phyloP scores from a whole-genome alignment of 768 basidiomycete genomes.

The Chalciporus chontae region DNA sequence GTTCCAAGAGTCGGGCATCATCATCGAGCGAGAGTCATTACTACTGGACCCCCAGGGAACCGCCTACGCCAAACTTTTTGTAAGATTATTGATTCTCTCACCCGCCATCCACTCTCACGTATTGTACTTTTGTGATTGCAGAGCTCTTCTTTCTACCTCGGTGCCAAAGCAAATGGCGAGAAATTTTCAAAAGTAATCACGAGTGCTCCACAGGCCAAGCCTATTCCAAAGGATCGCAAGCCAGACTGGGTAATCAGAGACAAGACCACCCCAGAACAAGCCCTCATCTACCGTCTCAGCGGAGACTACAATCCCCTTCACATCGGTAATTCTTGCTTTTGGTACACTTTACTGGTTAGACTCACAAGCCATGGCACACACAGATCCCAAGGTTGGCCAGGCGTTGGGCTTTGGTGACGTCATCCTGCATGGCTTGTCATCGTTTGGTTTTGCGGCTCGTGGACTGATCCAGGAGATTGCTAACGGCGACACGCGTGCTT shows the following conservation, averaged over 20 bases:
- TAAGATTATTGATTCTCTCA: conserved; percentile 25
- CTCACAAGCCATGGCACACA: not conserved
- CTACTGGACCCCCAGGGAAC: conserved; percentile 62
- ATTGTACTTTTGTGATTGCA: conserved; percentile 18
- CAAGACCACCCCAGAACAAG: conserved; percentile 62
- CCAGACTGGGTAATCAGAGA: conserved; percentile 62
- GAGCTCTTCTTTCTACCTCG: conserved; percentile 68
- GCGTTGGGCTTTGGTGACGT: conserved; percentile 77
- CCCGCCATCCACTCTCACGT: not conserved
- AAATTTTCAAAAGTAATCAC: conserved; percentile 64
- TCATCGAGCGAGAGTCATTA: conserved; percentile 59
- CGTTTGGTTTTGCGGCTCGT: conserved; percentile 80
- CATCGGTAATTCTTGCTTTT: conserved; percentile 44
- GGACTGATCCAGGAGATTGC: conserved; percentile 65
- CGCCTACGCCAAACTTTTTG: conserved; percentile 61
- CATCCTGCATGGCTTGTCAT: conserved; percentile 81
- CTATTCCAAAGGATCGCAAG: conserved; percentile 55
- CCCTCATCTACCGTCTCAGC: conserved; percentile 66
- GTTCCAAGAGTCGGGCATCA: conserved; percentile 65
- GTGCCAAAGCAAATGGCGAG: conserved; percentile 58
- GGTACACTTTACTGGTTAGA: not conserved
- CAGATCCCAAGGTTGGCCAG: conserved; percentile 74
- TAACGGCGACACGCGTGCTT: conserved; percentile 52
- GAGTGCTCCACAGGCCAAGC: conserved; percentile 56
- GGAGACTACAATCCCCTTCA: conserved; percentile 82